Conservation (phyloP, 2,329 filamentous ascomycete genomes). For the Fulvia fulva region DNA sequence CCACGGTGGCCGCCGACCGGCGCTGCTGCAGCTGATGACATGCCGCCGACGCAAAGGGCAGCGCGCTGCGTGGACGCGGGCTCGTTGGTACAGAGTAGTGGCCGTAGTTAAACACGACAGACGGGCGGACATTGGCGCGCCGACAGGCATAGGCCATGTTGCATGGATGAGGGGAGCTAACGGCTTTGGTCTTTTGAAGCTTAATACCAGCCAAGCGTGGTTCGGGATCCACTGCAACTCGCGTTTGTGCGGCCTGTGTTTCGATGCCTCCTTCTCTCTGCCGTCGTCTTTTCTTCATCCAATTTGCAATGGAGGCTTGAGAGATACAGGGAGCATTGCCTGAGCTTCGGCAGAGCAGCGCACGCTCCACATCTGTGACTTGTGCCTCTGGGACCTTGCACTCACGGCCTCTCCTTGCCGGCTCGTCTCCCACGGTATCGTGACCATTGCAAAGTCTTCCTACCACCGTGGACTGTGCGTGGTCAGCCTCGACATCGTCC, state of each 20-base stretch:
- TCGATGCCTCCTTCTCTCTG: background rate
- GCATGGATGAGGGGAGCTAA: background rate
- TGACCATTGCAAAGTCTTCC: conserved; percentile 24
- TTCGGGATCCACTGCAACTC: conserved; percentile 1
- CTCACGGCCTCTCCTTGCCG: conserved; percentile 19
- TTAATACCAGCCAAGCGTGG: too few species aligned
- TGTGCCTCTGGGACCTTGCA: conserved; percentile 15
- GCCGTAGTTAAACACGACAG: conserved; percentile 1
- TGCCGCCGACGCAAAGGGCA: background rate
- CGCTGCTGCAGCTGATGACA: background rate
- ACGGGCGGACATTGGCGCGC: conserved; percentile 1
- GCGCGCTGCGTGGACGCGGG: too few species aligned
- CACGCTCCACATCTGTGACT: conserved; percentile 16
- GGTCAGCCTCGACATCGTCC: conserved; percentile 21
- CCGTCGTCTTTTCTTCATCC: conserved; percentile 7
- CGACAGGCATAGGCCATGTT: background rate
- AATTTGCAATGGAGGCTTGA: conserved; percentile 22
- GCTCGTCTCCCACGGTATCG: conserved; percentile 18
- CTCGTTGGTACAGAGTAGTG: background rate
- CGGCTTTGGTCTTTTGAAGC: background rate
- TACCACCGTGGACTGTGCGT: conserved; percentile 22
- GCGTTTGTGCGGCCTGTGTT: conserved; percentile 6
- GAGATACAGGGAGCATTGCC: conserved; percentile 20
- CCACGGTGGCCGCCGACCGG: background rate
- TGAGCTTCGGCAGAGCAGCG: conserved; percentile 19